Base-by-base conservation (phyloP, 768 basidiomycete species). In the Clavulina sp. region DNA sequence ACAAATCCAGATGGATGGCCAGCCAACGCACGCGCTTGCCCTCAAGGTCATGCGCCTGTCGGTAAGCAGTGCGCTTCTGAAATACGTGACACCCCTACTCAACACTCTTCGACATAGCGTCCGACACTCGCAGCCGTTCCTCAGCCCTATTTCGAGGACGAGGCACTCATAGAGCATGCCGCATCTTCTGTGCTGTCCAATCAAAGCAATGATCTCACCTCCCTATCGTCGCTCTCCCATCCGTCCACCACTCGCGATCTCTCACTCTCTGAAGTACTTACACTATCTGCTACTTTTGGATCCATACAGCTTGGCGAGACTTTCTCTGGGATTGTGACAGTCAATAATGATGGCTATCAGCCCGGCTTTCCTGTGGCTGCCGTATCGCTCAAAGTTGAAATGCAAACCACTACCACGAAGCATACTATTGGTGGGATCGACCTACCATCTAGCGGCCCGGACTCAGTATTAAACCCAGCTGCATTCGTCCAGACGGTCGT, bases 21-120 rank as follows among this genome's bases (percentile, higher is more conserved):
- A 54, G 24, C 23, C 21, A 28, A 28, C 54, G 6, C 83, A 86
- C 63, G 67, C 80, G 33, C 62, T 88, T 38, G 80, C 85, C 3
- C 69, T 88, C 58, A 88, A 88, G 64, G 85, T 87, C 52, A 88
- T 88, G 81, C 75, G 85, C 50, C 74, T 85, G 53, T 87, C 84
- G 63, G 85, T 88, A 67, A 65, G 84, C 24, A 34, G 44, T 23
- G 40, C 33, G 23, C 23, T 16, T 19, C n/a, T 30, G 5, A 50
- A 47, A 18, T 21, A 18, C 29, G 28, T 43, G 40, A 48, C 43
- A 29, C 19, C 23, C 19, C 31, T 0, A 16, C 44, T 38, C 48
- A 18, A 23, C 44, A 41, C 41, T 23, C 43, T 21, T 30, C 31
- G 18, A 13, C 43, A 3, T 3, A 86, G 84, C 73, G 83, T 57